Evolutionary conservation across 2,329 filamentous ascomycete genomes (phyloP), one percentile per base, ranked within the genome.

Genomic region (Trichoderma endophyticum): DNA sequence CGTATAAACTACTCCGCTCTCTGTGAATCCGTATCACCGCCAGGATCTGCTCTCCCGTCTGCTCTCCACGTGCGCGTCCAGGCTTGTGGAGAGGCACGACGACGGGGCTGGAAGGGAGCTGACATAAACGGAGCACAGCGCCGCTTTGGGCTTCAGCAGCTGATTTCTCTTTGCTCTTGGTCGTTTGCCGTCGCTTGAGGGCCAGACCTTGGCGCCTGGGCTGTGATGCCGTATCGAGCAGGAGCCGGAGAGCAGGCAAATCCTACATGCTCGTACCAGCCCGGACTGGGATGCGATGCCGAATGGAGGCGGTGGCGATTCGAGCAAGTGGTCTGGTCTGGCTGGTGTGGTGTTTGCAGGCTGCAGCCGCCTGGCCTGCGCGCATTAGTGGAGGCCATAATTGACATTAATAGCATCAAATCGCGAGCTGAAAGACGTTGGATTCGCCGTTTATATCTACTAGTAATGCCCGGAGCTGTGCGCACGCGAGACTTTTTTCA

Each of bases 41-140:
- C 64, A 57, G 51, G 64, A 67, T 67, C 64, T 32, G 26, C 54
- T 28, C 26, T 51, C 59, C 66, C 66, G 57, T 28, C 51, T 66
- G 63, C 66, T 39, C 56, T 43, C 66, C 66, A 69, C 36, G 66
- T 66, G 63, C 65, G 65, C 36, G 34, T 34, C 30, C 48, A 67
- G 64, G 4, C 48, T 5, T 54, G 48, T 54, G 48, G 32, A 39
- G 51, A 24, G 48, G 9, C 11, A 48, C 28, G 18, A 3, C 4
- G 32, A 39, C 18, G 30, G 56, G 54, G 6, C 51, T 69, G 66
- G 56, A 61, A 56, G 32, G 26, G 56, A 32, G 66, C 63, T 66
- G 63, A 57, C 48, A 57, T 57, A 26, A 15, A 12, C 51, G 63
- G 63, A 56, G 30, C 48, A 26, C 43, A 39, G 24, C 48, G 51